Conservation (phyloP, 495 filamentous ascomycete species). For the Trichocladium uniseriatum region DNA sequence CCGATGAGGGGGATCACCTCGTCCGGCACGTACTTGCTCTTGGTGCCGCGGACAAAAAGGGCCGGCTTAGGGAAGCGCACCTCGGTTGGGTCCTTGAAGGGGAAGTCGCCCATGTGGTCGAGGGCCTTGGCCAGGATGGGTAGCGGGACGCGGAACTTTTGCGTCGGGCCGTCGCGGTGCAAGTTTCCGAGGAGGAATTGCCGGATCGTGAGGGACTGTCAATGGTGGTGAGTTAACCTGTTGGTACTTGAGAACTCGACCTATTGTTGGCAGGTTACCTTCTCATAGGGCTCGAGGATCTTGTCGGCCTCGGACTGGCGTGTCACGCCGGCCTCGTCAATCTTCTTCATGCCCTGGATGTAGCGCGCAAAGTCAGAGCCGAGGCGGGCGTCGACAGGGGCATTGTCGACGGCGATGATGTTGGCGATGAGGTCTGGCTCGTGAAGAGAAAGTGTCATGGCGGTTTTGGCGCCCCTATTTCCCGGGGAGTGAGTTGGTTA, state of each 20-base stretch:
- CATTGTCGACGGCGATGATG: slow-evolving; percentile 85
- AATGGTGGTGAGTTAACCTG: not conserved
- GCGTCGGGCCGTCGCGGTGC: slow-evolving; percentile 25
- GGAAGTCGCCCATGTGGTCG: slow-evolving; percentile 71
- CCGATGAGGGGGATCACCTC: slow-evolving; percentile 82
- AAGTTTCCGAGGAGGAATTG: slow-evolving; percentile 95
- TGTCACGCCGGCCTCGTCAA: slow-evolving; percentile 57
- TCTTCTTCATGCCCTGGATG: slow-evolving; percentile 71
- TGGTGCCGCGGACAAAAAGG: slow-evolving; percentile 75
- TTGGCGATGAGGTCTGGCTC: slow-evolving; percentile 53
- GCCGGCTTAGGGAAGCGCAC: slow-evolving; percentile 63
- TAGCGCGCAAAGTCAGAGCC: slow-evolving; percentile 70
- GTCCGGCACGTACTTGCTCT: slow-evolving; percentile 77
- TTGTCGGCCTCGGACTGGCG: slow-evolving; percentile 69
- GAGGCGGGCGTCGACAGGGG: slow-evolving; percentile 70
- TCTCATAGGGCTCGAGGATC: slow-evolving; percentile 70
- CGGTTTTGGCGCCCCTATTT: slow-evolving; percentile 94
- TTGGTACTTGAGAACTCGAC: too few relatives aligned
- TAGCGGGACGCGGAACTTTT: slow-evolving; percentile 42
- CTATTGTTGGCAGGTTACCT: too few relatives aligned
- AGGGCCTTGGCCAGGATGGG: slow-evolving; percentile 28
- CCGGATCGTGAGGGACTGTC: slow-evolving; percentile 61
- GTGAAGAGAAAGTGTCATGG: slow-evolving; percentile 76
- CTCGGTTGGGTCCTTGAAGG: slow-evolving; percentile 56
- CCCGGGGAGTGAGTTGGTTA: not conserved